Evolutionary conservation across 108 stramenopile species (phyloP).

Genomic region (Stephanodiscus minutulus): DNA sequence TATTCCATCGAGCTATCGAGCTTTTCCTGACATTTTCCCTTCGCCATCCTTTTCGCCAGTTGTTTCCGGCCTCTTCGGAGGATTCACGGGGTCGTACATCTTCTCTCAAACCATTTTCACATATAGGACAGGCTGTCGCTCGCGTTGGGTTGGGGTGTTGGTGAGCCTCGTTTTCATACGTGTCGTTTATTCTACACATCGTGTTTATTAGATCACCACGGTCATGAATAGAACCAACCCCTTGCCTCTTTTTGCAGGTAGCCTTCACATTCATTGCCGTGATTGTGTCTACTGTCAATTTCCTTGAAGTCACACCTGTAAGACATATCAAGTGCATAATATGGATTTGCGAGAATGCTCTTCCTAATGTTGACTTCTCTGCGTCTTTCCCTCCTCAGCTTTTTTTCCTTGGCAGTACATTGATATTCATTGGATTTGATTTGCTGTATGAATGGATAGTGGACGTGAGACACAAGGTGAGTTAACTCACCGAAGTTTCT

Average conservation of each 20-base stretch:
- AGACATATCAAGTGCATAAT: background rate
- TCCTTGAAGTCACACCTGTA: conserved; percentile 67
- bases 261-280: conserved; percentile 64
- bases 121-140: conserved; percentile 80
- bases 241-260: background rate
- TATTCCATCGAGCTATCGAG: background rate
- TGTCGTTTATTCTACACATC: background rate
- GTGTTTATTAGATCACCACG: background rate
- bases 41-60: conserved; percentile 37
- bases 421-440: conserved; percentile 93
- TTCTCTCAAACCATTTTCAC: conserved; percentile 99
- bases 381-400: conserved; percentile 46
- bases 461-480: conserved; percentile 83
- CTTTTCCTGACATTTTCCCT: background rate
- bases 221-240: background rate
- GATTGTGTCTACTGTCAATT: conserved; percentile 73
- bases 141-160: conserved; percentile 75
- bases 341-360: background rate
- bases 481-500: background rate
- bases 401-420: conserved; percentile 93
- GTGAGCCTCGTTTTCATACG: conserved; percentile 34
- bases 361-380: background rate
- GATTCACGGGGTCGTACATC: conserved; percentile 96
- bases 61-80: conserved; percentile 77
- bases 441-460: conserved; percentile 95